Percentiles rank a stretch among this genome's conserved stretches.
Conservation (phyloP, 305 asterid species). For the Fraxinus angustifolia region DNA sequence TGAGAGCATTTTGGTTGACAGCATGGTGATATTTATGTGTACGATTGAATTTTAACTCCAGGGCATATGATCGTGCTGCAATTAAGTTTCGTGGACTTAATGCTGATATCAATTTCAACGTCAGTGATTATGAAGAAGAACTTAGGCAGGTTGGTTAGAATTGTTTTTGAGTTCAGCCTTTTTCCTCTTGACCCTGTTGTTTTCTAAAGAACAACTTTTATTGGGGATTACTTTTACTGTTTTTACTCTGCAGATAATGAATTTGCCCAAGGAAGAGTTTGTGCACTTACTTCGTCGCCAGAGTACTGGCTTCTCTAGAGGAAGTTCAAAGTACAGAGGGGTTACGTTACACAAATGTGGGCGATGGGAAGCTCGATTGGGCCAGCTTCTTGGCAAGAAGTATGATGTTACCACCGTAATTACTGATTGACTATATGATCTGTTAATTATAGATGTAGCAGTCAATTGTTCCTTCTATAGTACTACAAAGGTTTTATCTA, state of each 20-base stretch:
- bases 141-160: constrained; percentile 59
- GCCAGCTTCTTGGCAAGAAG: constrained; percentile 98
- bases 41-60: constrained; percentile 26
- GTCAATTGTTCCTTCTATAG: neutral
- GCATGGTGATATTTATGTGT: neutral
- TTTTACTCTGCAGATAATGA: constrained; percentile 53
- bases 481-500: neutral
- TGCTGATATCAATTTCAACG: constrained; percentile 83
- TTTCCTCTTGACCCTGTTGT: neutral
- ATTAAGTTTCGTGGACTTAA: constrained; percentile 85
- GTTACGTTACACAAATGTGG: constrained; percentile 96
- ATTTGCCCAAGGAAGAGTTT: constrained; percentile 82
- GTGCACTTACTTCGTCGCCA: constrained; percentile 90
- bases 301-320: constrained; percentile 92
- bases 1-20: constrained; percentile 12
- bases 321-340: constrained; percentile 89
- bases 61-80: constrained; percentile 98
- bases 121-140: constrained; percentile 71
- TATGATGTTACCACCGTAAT: constrained; percentile 28
- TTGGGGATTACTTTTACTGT: constrained; percentile 1
- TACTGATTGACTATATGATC: neutral
- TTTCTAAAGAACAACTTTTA: constrained; percentile 11
- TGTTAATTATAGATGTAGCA: neutral
- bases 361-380: constrained; percentile 99
- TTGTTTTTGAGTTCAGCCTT: neutral